Evolutionary conservation across 495 filamentous ascomycete species (phyloP), one percentile per base, ranked within the genome.

Genomic region (Penicillium roqueforti): DNA sequence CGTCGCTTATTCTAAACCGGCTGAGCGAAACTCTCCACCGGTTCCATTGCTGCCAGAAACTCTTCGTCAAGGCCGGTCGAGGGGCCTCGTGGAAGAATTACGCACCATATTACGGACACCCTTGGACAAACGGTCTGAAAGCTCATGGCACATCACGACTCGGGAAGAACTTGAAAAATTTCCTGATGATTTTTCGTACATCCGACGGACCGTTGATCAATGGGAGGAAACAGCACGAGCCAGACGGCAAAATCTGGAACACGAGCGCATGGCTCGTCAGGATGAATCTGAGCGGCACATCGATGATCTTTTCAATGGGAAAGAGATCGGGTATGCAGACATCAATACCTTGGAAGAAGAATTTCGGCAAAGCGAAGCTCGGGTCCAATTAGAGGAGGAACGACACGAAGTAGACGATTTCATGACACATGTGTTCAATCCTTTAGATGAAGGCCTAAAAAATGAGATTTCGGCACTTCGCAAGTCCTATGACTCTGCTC

Each of bases 271-370:
- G 38, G 54, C 51, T 47, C 76, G 82, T 32, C 81, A 83, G 61
- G 75, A 81, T 40, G 73, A 81, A 56, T 79, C 78, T 3, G 82
- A 83, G 47, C 67, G 59, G 28, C 71, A 74, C 39, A 80, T 80
- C 23, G 79, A 84, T 56, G 67, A 68, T 9, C 68, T 84, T 16
- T 85, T 82, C 68, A 79, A 83, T 55, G 75, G 72, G 37, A 79
- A 83, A 52, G 75, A 80, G 47, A 84, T 85, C 52, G 78, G 78
- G 1, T 84, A 85, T 63, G 80, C 77, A 19, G 82, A 85, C 55
- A 84, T 85, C 50, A 75, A 76, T 38, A 71, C 72, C 18, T 68
- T 84, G n/a, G 82, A 84, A 56, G 76, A 80, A 51, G 79, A 83
- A 28, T 84, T 83, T 58, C 78, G 81, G 32, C 76, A 76, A 52